These are phyloP conservation scores for Solanum habrochaites DNA, from an alignment of 257 asterid species.

Conservation along the genomic window DNA sequence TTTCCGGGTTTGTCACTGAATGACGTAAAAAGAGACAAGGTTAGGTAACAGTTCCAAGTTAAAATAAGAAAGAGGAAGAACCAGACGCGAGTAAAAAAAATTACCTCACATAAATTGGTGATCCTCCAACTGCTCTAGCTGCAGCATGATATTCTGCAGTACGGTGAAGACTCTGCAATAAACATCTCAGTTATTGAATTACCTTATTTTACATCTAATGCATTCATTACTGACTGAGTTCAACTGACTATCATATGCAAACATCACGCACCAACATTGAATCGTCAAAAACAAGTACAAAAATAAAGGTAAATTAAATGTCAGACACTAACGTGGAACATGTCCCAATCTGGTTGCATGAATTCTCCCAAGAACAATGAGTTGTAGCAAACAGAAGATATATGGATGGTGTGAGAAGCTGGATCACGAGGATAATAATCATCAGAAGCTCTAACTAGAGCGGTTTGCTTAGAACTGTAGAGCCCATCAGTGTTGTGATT, in stretches of 20 bases:
- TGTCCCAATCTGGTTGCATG: conserved; percentile 98
- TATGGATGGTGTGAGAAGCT: conserved; percentile 91
- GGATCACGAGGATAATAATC: conserved; percentile 94
- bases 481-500: conserved; percentile 91
- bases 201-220: neutral
- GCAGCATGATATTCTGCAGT: conserved; percentile 96
- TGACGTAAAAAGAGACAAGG: neutral
- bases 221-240: neutral
- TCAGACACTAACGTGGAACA: conserved; percentile 70
- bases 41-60: neutral
- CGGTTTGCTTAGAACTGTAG: conserved; percentile 73
- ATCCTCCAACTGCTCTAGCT: conserved; percentile 72
- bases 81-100: neutral
- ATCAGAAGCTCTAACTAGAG: conserved; percentile 86
- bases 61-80: neutral
- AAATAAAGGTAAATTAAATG: neutral
- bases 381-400: conserved; percentile 81
- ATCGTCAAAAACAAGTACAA: neutral
- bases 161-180: conserved; percentile 78
- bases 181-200: neutral
- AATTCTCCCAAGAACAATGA: conserved; percentile 79
- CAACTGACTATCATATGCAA: neutral
- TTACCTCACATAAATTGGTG: conserved; percentile 78
- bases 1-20: conserved; percentile 82
- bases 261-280: neutral